Percentiles rank a stretch among this genome's conserved stretches.
Evolutionary conservation across 2,329 filamentous ascomycete genomes (phyloP).

Genomic region (Chrysoporthe austroafricana): DNA sequence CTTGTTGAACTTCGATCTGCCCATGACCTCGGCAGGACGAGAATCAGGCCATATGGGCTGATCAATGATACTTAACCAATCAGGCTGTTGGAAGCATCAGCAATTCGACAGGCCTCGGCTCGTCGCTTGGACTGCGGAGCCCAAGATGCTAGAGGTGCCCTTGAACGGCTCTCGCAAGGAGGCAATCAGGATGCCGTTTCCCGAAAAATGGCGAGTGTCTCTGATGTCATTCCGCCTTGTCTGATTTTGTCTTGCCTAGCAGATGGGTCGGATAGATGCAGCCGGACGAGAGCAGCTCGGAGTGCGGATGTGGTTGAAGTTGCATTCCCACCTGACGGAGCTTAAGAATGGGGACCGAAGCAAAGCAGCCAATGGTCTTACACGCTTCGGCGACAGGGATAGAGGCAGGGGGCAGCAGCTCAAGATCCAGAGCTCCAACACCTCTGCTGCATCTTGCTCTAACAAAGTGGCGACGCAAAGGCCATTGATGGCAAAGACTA

Average conservation of each 20-base stretch:
- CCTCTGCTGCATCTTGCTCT: neutral
- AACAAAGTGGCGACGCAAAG: neutral
- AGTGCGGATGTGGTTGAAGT: neutral
- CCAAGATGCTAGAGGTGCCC: too few species aligned
- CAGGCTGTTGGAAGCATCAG: neutral
- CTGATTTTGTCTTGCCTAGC: too few species aligned
- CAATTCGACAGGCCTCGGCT: neutral
- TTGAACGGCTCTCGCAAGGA: too few species aligned
- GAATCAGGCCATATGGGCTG: neutral
- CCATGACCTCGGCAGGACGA: neutral
- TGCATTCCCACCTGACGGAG: neutral
- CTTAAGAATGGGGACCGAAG: neutral
- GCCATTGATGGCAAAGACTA: neutral
- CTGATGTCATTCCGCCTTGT: too few species aligned
- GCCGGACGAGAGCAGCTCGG: too few species aligned
- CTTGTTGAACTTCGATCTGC: neutral
- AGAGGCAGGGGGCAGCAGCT: neutral
- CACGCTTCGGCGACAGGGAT: constrained; percentile 11
- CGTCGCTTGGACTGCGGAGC: too few species aligned
- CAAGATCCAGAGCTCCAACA: neutral
- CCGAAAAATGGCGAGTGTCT: too few species aligned
- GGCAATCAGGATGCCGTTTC: too few species aligned
- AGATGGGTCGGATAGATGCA: too few species aligned
- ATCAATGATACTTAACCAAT: neutral
- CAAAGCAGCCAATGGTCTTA: constrained; percentile 19